Base-by-base conservation (phyloP, 2,329 filamentous ascomycete species). In the Stachybotrys elegans region DNA sequence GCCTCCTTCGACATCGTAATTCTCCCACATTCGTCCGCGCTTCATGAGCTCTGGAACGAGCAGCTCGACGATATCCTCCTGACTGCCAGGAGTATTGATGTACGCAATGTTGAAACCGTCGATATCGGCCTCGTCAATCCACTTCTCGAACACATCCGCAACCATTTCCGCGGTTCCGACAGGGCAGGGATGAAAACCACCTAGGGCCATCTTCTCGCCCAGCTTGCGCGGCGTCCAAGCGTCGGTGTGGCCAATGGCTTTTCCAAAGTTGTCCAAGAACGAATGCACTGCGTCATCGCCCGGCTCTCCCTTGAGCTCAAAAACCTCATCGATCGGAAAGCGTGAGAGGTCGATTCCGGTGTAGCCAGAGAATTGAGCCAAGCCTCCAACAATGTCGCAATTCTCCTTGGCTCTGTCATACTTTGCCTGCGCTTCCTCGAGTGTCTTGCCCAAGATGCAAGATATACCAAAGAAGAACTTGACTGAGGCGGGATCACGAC, bases 321-420 rank as follows among this genome's bases (percentile, higher is more conserved):
- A 34, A 14, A 16, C 31, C 49, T 81, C 70, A 48, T 83, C 79
- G 0, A 81, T 55, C 0, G 77, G 75, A 34, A 82, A 70, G 51
- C 14, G 19, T 14, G 14, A 16, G 8, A 48, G 31, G 32, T 48
- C n/a, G 36, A 53, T 45, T 17, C 47, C 29, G 6, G 52, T 22
- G 41, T 52, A 48, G 9, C 47, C 20, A 34, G 51, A 45, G 35
- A 50, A 48, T 8, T 40, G 43, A 17, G 45, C 46, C 0, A 48
- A 31, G 6, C 46, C 46, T 4, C 46, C 46, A 2, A 46, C 43
- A 1, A 46, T 21, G 1, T 36, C 41, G 13, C 40, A 36, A 11
- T 45, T 43, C 11, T 46, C 43, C 13, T 41, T 46, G 16, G 43
- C 31, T 17, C 37, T 40, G 2, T 35, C 40, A 1, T 43, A 6